These are phyloP conservation scores for Akanthomyces muscarius DNA, from an alignment of 2,329 filamentous ascomycete genomes.

Conservation along the genomic window DNA sequence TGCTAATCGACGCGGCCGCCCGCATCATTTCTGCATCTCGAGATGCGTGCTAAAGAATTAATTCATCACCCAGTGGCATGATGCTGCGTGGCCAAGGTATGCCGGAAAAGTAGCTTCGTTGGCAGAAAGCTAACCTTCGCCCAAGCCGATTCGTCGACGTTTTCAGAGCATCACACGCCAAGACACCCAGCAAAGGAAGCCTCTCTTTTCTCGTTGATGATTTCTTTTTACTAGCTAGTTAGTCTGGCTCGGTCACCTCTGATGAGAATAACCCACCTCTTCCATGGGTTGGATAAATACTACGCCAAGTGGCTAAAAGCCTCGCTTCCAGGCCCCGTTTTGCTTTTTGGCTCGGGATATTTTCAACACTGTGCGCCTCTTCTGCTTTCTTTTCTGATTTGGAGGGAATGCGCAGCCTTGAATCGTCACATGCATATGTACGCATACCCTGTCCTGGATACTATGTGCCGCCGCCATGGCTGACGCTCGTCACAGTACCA, in stretches of 20 bases:
- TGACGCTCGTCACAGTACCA: neutral
- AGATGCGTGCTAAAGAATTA: neutral
- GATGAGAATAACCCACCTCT: too few species aligned
- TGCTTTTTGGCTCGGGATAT: neutral
- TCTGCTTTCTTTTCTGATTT: neutral
- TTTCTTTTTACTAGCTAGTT: neutral
- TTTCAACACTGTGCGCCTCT: neutral
- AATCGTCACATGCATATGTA: neutral
- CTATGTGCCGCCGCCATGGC: neutral
- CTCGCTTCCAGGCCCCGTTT: constrained; percentile 9
- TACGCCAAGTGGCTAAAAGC: neutral
- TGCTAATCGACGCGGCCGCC: neutral
- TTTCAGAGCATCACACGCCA: neutral
- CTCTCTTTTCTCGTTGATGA: neutral
- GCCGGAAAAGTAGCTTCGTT: neutral
- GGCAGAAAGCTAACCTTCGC: neutral
- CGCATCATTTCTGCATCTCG: neutral
- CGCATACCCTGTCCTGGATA: neutral
- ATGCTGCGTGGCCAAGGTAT: neutral
- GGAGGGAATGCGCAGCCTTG: neutral
- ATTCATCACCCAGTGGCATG: neutral
- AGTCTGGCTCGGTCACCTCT: neutral
- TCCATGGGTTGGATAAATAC: too few species aligned
- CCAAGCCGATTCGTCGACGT: neutral
- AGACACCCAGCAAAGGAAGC: too few species aligned